Evolutionary conservation across 2,329 filamentous ascomycete species (phyloP).

Genomic region (Verruconis gallopava): DNA sequence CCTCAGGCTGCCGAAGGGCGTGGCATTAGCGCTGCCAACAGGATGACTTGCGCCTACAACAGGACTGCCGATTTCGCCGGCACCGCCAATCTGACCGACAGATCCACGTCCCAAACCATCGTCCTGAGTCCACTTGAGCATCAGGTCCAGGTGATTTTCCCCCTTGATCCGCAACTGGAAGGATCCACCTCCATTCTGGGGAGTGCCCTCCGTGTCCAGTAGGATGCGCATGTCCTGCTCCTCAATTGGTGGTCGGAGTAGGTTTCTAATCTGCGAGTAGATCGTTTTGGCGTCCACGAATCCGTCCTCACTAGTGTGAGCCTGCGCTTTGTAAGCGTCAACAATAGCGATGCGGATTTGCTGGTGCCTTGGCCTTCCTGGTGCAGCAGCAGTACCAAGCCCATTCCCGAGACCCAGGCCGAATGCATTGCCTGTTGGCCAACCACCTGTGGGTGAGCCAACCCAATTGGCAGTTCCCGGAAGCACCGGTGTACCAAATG

Average conservation of each 20-base stretch:
- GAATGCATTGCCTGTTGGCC: background rate
- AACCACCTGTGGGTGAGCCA: background rate
- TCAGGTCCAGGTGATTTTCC: background rate
- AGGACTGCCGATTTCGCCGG: slow-evolving; percentile 8
- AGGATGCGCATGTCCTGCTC: slow-evolving; percentile 65
- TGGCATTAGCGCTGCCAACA: slow-evolving; percentile 7
- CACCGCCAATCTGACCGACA: slow-evolving; percentile 5
- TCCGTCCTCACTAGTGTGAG: slow-evolving; percentile 37
- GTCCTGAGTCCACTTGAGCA: slow-evolving; percentile 6
- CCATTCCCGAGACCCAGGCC: background rate
- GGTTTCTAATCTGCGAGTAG: slow-evolving; percentile 41
- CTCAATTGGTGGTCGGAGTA: slow-evolving; percentile 35
- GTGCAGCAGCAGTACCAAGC: background rate
- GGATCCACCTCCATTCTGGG: slow-evolving; percentile 76
- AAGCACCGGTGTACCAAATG: slow-evolving; percentile 3
- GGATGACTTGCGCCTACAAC: slow-evolving; percentile 7
- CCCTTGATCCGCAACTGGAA: slow-evolving; percentile 49
- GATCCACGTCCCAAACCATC: background rate
- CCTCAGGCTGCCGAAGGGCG: slow-evolving; percentile 9
- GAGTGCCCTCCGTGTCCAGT: slow-evolving; percentile 81
- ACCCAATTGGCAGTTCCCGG: background rate
- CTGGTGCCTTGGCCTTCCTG: slow-evolving; percentile 3
- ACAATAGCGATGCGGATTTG: slow-evolving; percentile 15
- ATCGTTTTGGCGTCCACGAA: slow-evolving; percentile 58
- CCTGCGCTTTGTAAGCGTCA: slow-evolving; percentile 52